Conservation (phyloP, 306 rosid species). For the Cucurbita pepo region DNA sequence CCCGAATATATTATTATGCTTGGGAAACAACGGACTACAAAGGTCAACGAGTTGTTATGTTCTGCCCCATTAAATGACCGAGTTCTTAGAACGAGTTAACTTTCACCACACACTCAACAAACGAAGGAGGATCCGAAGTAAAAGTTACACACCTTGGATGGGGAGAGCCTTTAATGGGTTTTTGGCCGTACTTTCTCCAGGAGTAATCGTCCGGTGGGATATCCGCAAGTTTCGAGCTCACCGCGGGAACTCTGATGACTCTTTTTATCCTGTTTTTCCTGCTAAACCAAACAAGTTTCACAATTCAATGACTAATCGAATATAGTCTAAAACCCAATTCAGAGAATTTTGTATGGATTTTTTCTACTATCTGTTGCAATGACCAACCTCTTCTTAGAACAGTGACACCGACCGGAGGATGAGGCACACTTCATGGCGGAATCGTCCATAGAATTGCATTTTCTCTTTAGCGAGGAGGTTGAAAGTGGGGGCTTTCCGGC, state of each 20-base stretch:
- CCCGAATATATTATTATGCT: neutral
- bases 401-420: constrained; percentile 47
- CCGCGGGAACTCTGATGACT: constrained; percentile 54
- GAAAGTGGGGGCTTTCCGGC: constrained; percentile 47
- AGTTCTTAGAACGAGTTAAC: constrained; percentile 1
- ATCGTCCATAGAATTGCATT: constrained; percentile 41
- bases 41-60: constrained; percentile 12
- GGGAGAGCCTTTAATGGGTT: constrained; percentile 91
- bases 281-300: neutral
- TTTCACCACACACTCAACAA: neutral
- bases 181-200: constrained; percentile 87
- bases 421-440: constrained; percentile 30
- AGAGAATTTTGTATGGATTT: too few relatives aligned
- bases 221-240: constrained; percentile 56
- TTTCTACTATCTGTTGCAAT: neutral
- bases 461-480: constrained; percentile 39
- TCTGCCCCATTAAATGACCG: neutral
- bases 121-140: neutral
- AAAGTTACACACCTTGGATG: constrained; percentile 44
- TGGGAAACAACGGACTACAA: neutral
- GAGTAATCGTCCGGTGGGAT: constrained; percentile 70
- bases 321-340: neutral
- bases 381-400: constrained; percentile 54
- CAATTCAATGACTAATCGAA: neutral
- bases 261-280: constrained; percentile 51